Percentiles rank a stretch among this genome's conserved stretches.
Evolutionary conservation across 1,139 yeast species (phyloP).

Genomic region (Sugiyamaella japonica): DNA sequence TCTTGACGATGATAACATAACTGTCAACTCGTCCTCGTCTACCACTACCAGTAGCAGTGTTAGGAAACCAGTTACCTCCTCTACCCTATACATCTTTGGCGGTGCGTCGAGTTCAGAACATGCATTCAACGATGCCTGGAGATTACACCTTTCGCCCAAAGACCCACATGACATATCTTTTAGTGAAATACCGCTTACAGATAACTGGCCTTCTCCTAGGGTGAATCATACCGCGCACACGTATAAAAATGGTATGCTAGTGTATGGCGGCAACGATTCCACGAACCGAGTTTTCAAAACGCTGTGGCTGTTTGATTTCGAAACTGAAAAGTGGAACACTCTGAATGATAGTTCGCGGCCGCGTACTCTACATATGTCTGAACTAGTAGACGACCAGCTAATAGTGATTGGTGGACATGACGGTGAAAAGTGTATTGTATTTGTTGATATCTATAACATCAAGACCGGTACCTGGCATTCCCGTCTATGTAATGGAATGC

Average conservation of each 20-base stretch:
- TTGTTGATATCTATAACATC: constrained; percentile 25
- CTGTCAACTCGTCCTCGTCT: neutral
- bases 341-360: constrained; percentile 19
- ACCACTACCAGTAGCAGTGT: constrained; percentile 1
- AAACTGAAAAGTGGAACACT: constrained; percentile 24
- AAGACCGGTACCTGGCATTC: constrained; percentile 27
- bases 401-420: constrained; percentile 32
- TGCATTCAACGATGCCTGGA: constrained; percentile 31
- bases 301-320: constrained; percentile 29
- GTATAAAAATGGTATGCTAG: constrained; percentile 24
- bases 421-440: constrained; percentile 25
- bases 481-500: constrained; percentile 26
- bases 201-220: constrained; percentile 32
- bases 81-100: constrained; percentile 30
- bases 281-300: constrained; percentile 26
- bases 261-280: constrained; percentile 29
- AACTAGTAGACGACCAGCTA: constrained; percentile 26
- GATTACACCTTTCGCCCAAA: constrained; percentile 20
- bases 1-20: constrained; percentile 2
- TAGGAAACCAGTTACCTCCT: neutral
- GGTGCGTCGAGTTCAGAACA: constrained; percentile 24
- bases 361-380: constrained; percentile 28
- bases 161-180: constrained; percentile 19
- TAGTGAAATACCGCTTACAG: constrained; percentile 26
- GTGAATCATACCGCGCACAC: constrained; percentile 31